Evolutionary conservation across 768 basidiomycete genomes (phyloP).

Genomic region (Suillus clintonianus): DNA sequence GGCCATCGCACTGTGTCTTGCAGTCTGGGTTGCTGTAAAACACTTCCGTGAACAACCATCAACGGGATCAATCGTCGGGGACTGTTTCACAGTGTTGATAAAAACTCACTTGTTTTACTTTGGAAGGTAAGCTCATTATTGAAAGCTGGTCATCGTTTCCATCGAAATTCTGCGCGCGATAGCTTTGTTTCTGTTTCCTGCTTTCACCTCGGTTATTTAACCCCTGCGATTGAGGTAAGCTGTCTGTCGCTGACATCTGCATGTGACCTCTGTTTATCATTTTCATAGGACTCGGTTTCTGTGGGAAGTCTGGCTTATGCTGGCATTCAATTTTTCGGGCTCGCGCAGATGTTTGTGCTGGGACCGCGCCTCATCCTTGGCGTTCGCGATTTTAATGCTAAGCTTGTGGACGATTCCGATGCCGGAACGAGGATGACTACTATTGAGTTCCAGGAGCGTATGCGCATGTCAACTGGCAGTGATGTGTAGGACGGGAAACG

Average conservation of each 20-base stretch:
- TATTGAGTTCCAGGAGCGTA: not conserved
- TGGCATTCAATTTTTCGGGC: not conserved
- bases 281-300: not conserved
- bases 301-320: not conserved
- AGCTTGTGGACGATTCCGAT: not conserved
- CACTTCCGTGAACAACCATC: not conserved
- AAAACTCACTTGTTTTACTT: not conserved
- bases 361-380: not conserved
- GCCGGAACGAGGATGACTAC: not conserved
- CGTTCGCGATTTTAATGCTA: not conserved
- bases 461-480: not conserved
- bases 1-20: not conserved
- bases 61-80: not conserved
- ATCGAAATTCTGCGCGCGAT: not conserved
- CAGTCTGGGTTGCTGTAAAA: not conserved
- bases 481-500: no score
- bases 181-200: not conserved
- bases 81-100: not conserved
- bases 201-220: not conserved
- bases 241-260: not conserved
- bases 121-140: not conserved
- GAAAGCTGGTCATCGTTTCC: not conserved
- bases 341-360: not conserved
- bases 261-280: not conserved
- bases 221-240: not conserved